Evolutionary conservation across 345 rosid genomes (phyloP).

Genomic region (Sapria himalayana): DNA sequence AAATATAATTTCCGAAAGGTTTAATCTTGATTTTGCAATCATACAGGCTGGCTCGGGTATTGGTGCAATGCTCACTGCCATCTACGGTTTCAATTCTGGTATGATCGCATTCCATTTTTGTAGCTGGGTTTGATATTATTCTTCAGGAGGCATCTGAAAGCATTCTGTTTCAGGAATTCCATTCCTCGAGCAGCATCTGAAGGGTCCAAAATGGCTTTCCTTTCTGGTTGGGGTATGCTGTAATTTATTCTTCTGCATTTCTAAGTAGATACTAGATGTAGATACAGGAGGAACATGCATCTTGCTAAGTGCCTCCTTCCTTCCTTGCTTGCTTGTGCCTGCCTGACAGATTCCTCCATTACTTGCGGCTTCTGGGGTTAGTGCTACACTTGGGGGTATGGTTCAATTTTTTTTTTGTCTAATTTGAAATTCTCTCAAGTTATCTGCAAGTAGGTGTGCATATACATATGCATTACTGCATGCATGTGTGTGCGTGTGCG

Average conservation of each 20-base stretch:
- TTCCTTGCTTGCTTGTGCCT: slow-evolving; percentile 2
- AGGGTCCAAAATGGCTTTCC: slow-evolving; percentile 83
- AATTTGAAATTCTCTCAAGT: too few relatives aligned
- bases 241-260: too few relatives aligned
- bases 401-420: neutral
- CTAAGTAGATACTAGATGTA: too few relatives aligned
- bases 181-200: slow-evolving; percentile 39
- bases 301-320: slow-evolving; percentile 3
- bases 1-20: too few relatives aligned
- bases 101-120: slow-evolving; percentile 7
- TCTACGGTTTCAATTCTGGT: slow-evolving; percentile 72
- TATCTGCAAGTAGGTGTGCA: too few relatives aligned
- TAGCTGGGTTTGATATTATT: too few relatives aligned
- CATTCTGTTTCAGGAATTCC: slow-evolving; percentile 48
- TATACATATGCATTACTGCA: too few relatives aligned
- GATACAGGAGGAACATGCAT: too few relatives aligned
- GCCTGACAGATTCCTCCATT: slow-evolving; percentile 54
- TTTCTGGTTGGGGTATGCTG: slow-evolving; percentile 45
- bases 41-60: slow-evolving; percentile 70
- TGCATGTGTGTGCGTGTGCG: too few relatives aligned
- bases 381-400: slow-evolving; percentile 86
- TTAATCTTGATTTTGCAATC: slow-evolving; percentile 5
- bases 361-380: slow-evolving; percentile 47
- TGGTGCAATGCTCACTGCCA: slow-evolving; percentile 79
- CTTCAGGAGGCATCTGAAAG: too few relatives aligned